phyloP scores from a whole-genome alignment of 495 filamentous ascomycete genomes.

The Cairneyella variabilis region DNA sequence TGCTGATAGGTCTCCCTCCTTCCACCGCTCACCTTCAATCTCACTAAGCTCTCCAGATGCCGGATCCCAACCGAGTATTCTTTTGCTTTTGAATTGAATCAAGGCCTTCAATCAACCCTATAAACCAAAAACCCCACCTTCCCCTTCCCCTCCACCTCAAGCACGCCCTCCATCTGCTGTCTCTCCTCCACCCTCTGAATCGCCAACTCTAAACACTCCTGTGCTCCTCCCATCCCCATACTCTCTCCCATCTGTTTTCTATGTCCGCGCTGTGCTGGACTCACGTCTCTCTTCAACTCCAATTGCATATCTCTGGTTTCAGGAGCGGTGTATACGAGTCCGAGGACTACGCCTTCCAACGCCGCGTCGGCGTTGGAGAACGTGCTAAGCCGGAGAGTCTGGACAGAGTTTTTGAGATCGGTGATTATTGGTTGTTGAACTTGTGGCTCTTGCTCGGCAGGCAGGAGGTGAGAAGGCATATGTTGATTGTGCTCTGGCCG shows the following conservation, averaged over 20 bases:
- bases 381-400: constrained; percentile 3
- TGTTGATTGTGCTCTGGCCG: too few species aligned
- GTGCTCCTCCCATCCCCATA: background rate
- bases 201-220: constrained; percentile 1
- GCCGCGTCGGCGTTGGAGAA: background rate
- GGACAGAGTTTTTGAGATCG: too few species aligned
- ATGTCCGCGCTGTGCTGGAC: background rate
- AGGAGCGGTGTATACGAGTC: constrained; percentile 12
- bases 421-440: too few species aligned
- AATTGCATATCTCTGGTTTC: background rate
- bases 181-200: background rate
- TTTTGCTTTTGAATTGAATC: background rate
- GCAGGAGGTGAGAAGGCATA: too few species aligned
- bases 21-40: too few species aligned
- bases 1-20: too few species aligned
- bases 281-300: constrained; percentile 3
- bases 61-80: too few species aligned
- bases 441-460: too few species aligned
- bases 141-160: constrained; percentile 8
- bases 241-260: background rate
- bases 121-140: constrained; percentile 21
- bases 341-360: constrained; percentile 8
- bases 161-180: constrained; percentile 17
- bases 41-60: too few species aligned
- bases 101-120: constrained; percentile 16